Base-by-base conservation (phyloP, 305 asterid species). In the Caryopteris hybrid region DNA sequence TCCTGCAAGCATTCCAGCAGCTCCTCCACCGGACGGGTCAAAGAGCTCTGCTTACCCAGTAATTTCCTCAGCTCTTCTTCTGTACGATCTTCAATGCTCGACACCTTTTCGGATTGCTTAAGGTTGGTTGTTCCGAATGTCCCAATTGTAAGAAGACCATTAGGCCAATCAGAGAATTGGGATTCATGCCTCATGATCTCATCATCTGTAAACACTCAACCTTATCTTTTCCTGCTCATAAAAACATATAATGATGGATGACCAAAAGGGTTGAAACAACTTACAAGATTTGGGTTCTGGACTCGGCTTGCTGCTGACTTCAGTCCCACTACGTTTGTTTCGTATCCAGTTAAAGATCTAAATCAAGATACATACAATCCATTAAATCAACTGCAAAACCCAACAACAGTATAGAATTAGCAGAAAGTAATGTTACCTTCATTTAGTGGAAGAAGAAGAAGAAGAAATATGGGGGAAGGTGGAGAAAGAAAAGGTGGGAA, bases 331-430 rank as follows among this genome's bases (percentile, higher is more conserved):
- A 20, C 77, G 71, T 79, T 78, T 86, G 66, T 72, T 79, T 68
- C 87, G 85, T 77, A 85, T 69, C 97, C 96, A 88, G 69, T 80
- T 75, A 66, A 86, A 88, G 72, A 91, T 88, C 97, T 91, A 70
- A 74, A 38, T 36, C 54, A 64, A 67, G 34, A 70, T 5, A 8
- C 29, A 71, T 12, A 12, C 23, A 64, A 42, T 29, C 42, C 58
- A 82, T 61, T 25, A 58, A 51, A 43, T 6, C 22, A 17, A 5
- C 58, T 0, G 8, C 7, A 23, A 10, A 8, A 16, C 25, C 33
- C 29, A 22, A 20, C 34, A 29, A 21, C 20, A 66, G 13, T 13
- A n/a, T 62, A 22, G 39, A 50, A 47, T 27, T 14, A 18, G 22
- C n/a, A 13, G 38, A 10, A 8, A 56, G 13, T 21, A 6, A 9